A percentile compares a stretch with the other conserved stretches of the same genome.
These are phyloP conservation scores for Podila horticola DNA, from an alignment of 192 early-diverging fungal genomes.

Conservation along the genomic window DNA sequence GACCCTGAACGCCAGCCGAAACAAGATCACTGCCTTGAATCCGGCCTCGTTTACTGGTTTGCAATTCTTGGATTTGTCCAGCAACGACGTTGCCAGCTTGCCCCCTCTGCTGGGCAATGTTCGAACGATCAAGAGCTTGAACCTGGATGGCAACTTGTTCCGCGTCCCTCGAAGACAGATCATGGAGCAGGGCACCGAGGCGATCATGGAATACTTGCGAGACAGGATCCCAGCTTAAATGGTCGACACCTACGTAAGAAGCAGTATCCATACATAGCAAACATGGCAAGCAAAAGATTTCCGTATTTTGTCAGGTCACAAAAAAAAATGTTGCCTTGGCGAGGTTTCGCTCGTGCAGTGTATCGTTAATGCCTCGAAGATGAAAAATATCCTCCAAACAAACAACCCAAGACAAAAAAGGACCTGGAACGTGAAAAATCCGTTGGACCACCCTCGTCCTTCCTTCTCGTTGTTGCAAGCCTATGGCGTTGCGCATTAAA, in stretches of 20 bases:
- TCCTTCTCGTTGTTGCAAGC: too few species aligned
- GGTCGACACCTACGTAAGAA: too few species aligned
- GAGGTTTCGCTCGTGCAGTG: too few species aligned
- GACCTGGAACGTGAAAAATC: too few species aligned
- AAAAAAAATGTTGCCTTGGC: too few species aligned
- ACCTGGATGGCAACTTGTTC: conserved; percentile 64
- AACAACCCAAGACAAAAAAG: not conserved
- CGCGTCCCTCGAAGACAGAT: conserved; percentile 61
- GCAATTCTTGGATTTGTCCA: conserved; percentile 58
- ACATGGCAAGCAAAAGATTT: not conserved
- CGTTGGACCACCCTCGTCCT: too few species aligned
- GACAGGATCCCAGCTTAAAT: conserved; percentile 50
- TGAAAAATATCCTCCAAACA: not conserved
- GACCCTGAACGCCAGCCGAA: conserved; percentile 50
- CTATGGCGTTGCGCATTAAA: too few species aligned
- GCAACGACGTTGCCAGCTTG: conserved; percentile 63
- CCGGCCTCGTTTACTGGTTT: conserved; percentile 56
- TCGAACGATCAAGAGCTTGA: conserved; percentile 54
- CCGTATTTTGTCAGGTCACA: too few species aligned
- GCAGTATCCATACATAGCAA: not conserved
- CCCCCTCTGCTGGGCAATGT: conserved; percentile 62
- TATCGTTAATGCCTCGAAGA: not conserved
- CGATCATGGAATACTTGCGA: conserved; percentile 66
- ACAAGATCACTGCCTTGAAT: conserved; percentile 53
- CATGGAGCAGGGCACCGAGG: conserved; percentile 62